These are phyloP conservation scores for Ambrosiella xylebori DNA, from an alignment of 2,329 filamentous ascomycete genomes.

Conservation along the genomic window DNA sequence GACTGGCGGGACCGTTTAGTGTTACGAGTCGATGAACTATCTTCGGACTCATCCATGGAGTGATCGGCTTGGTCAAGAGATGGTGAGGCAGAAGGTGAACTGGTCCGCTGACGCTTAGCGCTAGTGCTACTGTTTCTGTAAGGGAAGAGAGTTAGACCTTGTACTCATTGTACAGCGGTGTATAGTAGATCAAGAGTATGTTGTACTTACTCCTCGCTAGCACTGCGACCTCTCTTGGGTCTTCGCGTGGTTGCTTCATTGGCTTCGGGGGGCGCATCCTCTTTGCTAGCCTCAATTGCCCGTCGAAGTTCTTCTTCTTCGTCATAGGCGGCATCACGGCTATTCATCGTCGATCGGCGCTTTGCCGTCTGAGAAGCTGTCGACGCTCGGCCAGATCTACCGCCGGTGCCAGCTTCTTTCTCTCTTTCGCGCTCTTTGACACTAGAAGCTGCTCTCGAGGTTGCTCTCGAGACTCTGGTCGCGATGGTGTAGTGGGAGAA, in stretches of 20 bases:
- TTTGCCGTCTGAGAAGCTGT: constrained; percentile 47
- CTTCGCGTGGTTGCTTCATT: constrained; percentile 37
- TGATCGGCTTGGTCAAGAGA: constrained; percentile 30
- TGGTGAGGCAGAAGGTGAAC: constrained; percentile 51
- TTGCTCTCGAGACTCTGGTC: constrained; percentile 36
- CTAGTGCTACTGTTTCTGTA: constrained; percentile 46
- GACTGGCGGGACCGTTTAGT: constrained; percentile 44
- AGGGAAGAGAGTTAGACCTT: constrained; percentile 4
- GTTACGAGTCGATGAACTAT: constrained; percentile 37
- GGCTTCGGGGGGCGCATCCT: constrained; percentile 43
- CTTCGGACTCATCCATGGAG: constrained; percentile 51
- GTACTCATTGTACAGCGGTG: neutral
- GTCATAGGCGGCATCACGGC: constrained; percentile 83
- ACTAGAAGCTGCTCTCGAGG: constrained; percentile 42
- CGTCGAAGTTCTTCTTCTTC: constrained; percentile 78
- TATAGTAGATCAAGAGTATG: neutral
- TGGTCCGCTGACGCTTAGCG: constrained; percentile 69
- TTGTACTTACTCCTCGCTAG: constrained; percentile 74
- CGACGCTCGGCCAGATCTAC: constrained; percentile 38
- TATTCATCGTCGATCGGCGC: constrained; percentile 92
- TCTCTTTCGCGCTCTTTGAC: constrained; percentile 30
- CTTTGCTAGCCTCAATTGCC: constrained; percentile 90
- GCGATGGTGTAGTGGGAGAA: constrained; percentile 50
- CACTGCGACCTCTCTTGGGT: constrained; percentile 70
- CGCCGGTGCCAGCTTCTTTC: constrained; percentile 42